Evolutionary conservation across 192 early-diverging fungal genomes (phyloP).

Genomic region (Entrophospora sp.): DNA sequence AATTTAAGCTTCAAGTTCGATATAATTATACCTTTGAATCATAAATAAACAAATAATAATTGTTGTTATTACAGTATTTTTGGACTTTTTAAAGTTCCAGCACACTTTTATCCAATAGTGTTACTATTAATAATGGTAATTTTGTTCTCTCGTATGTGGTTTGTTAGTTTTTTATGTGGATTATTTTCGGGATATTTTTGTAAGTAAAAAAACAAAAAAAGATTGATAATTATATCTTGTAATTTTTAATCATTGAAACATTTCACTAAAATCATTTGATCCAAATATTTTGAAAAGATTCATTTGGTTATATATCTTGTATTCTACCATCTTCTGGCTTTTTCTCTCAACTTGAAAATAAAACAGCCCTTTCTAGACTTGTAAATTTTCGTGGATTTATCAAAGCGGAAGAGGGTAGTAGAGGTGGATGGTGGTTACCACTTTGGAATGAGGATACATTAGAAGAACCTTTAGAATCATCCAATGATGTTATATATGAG

Average conservation of each 20-base stretch:
- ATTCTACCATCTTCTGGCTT: neutral
- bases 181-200: slow-evolving; percentile 15
- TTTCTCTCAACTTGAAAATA: neutral
- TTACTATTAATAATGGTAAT: slow-evolving; percentile 11
- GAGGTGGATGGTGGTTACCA: slow-evolving; percentile 9
- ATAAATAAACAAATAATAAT: too few species aligned
- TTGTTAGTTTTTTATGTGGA: slow-evolving; percentile 3
- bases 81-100: neutral
- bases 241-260: too few species aligned
- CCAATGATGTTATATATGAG: too few species aligned
- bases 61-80: neutral
- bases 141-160: slow-evolving; percentile 4
- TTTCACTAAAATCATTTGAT: too few species aligned
- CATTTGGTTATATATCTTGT: slow-evolving; percentile 1
- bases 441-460: slow-evolving; percentile 10
- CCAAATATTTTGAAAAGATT: too few species aligned
- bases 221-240: too few species aligned
- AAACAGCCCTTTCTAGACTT: neutral
- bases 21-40: neutral
- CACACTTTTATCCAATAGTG: slow-evolving; percentile 16
- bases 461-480: neutral
- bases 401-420: neutral
- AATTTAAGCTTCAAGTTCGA: neutral
- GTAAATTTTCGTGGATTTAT: neutral
- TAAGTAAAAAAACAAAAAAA: too few species aligned